These are phyloP conservation scores for Aureobasidium lini DNA, from an alignment of 2,329 filamentous ascomycete genomes.

Conservation along the genomic window DNA sequence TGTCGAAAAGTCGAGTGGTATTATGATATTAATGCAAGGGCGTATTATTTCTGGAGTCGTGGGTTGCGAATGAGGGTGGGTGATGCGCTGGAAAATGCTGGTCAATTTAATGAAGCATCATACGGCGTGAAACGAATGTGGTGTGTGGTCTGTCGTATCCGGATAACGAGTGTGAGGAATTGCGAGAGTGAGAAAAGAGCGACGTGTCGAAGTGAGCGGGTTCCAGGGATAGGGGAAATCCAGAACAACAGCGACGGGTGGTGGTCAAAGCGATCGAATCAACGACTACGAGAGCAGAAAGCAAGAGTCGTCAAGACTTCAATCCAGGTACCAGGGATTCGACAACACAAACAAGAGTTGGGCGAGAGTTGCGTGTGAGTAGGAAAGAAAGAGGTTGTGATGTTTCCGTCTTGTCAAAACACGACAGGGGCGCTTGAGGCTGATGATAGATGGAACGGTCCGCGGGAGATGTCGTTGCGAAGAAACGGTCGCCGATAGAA, in stretches of 20 bases:
- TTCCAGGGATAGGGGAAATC: background rate
- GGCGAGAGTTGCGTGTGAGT: background rate
- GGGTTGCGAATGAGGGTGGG: background rate
- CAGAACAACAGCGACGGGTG: constrained; percentile 1
- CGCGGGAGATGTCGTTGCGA: background rate
- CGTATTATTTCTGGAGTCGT: background rate
- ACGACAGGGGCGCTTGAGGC: constrained; percentile 1
- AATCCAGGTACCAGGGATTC: constrained; percentile 2
- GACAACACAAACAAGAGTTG: constrained; percentile 5
- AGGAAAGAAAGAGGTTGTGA: background rate
- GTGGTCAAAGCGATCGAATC: background rate
- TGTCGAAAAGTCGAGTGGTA: constrained; percentile 29
- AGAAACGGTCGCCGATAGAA: constrained; percentile 7
- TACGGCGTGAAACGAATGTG: background rate
- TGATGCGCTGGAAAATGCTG: background rate
- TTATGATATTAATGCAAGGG: constrained; percentile 11
- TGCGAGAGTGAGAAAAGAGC: constrained; percentile 1
- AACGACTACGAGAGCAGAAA: background rate
- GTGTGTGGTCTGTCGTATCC: background rate
- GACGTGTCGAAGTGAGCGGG: constrained; percentile 2
- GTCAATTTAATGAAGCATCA: background rate
- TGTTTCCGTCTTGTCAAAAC: constrained; percentile 9
- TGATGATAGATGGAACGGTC: constrained; percentile 6
- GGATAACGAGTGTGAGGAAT: background rate
- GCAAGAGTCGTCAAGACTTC: constrained; percentile 7